Evolutionary conservation across 805 yeast species (phyloP).

Genomic region (Candida krabiensis): DNA sequence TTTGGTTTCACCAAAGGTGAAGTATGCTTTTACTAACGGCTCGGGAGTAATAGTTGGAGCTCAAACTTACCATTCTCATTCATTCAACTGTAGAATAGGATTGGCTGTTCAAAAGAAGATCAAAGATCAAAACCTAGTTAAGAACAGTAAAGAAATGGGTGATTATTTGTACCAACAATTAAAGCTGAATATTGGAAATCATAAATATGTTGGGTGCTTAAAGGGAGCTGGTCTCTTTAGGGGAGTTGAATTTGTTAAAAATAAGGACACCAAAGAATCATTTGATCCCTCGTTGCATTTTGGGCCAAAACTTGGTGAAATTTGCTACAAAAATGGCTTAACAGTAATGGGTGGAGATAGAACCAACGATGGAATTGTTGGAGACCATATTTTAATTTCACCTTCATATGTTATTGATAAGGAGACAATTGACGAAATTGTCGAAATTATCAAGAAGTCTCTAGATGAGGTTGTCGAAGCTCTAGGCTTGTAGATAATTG

Average conservation of each 20-base stretch:
- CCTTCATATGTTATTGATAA: conserved; percentile 43
- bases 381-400: conserved; percentile 48
- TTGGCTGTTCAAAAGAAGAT: conserved; percentile 44
- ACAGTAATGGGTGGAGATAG: conserved; percentile 41
- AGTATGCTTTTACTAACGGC: conserved; percentile 35
- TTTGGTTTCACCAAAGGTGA: conserved; percentile 39
- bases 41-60: conserved; percentile 41
- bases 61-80: conserved; percentile 49
- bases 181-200: conserved; percentile 19
- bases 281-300: conserved; percentile 34
- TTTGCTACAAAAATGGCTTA: conserved; percentile 41
- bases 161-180: conserved; percentile 38
- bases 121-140: conserved; percentile 32
- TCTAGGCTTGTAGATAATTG: conserved; percentile 35
- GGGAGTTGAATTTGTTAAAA: conserved; percentile 48
- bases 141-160: conserved; percentile 40
- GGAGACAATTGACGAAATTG: conserved; percentile 33
- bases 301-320: conserved; percentile 34
- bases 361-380: conserved; percentile 38
- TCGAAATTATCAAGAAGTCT: conserved; percentile 12
- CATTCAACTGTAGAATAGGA: conserved; percentile 43
- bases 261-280: conserved; percentile 43
- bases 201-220: conserved; percentile 42
- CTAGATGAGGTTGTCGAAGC: conserved; percentile 9
- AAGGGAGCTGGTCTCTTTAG: conserved; percentile 54